phyloP scores from a whole-genome alignment of 2,329 filamentous ascomycete species.

The Aspergillus latus region DNA sequence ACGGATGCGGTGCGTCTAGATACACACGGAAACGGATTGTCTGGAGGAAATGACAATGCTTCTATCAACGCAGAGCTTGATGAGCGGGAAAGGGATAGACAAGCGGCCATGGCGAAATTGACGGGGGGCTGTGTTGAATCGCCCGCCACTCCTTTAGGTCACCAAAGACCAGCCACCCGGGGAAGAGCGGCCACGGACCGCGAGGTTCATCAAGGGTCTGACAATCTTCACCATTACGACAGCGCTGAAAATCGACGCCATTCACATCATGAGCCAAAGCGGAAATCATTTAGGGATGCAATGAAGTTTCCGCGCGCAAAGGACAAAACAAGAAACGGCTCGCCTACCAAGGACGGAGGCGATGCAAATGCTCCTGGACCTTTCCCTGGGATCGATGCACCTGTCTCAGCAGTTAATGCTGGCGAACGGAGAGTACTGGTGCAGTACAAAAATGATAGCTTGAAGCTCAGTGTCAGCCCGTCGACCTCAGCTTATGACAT shows the following conservation, averaged over 20 bases:
- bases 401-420: conserved; percentile 76
- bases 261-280: conserved; percentile 23
- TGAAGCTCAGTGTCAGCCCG: conserved; percentile 69
- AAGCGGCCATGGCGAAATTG: conserved; percentile 37
- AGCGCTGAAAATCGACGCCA: conserved; percentile 8
- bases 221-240: background rate
- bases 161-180: conserved; percentile 15
- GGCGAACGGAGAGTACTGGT: conserved; percentile 74
- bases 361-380: conserved; percentile 22
- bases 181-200: conserved; percentile 15
- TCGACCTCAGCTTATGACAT: conserved; percentile 75
- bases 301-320: conserved; percentile 27
- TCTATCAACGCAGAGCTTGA: conserved; percentile 15
- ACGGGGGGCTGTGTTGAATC: conserved; percentile 26
- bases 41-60: background rate
- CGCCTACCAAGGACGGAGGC: conserved; percentile 1
- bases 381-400: conserved; percentile 67
- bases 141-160: conserved; percentile 1
- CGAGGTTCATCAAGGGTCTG: conserved; percentile 1
- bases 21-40: conserved; percentile 9
- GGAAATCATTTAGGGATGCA: conserved; percentile 33
- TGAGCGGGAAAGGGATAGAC: conserved; percentile 29
- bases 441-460: conserved; percentile 67
- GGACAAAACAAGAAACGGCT: conserved; percentile 9
- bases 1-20: conserved; percentile 7